Evolutionary conservation across 2,329 filamentous ascomycete species (phyloP), one percentile per base, ranked within the genome.

Genomic region (Penicillium sp.): DNA sequence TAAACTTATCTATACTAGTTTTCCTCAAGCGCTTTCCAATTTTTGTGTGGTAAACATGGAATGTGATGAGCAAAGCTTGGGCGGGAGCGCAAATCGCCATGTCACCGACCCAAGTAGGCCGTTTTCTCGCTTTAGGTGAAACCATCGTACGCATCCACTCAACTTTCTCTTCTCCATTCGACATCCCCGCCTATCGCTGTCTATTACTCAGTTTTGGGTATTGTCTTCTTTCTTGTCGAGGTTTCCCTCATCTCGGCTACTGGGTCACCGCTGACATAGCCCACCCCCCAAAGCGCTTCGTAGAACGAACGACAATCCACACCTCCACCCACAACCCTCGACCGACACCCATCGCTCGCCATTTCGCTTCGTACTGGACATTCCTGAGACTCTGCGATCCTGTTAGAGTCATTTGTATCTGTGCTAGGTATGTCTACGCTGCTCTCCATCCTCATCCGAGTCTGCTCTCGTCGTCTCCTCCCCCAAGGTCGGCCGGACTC

Each of bases 71-170:
- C 33, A 55, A 39, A 57, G 52, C 59, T 57, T 52, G 48, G 54
- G 53, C 66, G 63, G 62, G 62, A 63, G 65, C 66, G 68, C 65
- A 66, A 66, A 62, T 65, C 64, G 64, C 65, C 67, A 69, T 71
- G 68, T 69, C 67, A 66, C 68, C 64, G 65, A 66, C 64, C 69
- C 66, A 67, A 62, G 57, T 53, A 61, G 59, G 58, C 69, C 66
- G 64, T 64, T 72, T 72, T 71, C 70, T 73, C 72, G 70, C 71
- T 71, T 74, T 70, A 72, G 70, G 73, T 75, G 73, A 75, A 76
- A 76, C 73, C 72, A 64, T 71, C 69, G 66, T 67, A 69, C 67
- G 60, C 68, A 72, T 68, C 68, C 67, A 70, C 69, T 50, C 62
- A 53, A 51, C 48, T 44, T 50, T 56, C 49, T 23, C 60, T 64